Percentiles rank a stretch among this genome's conserved stretches.
phyloP scores from a whole-genome alignment of 2,329 filamentous ascomycete species.

The Amylocarpus encephaloides region DNA sequence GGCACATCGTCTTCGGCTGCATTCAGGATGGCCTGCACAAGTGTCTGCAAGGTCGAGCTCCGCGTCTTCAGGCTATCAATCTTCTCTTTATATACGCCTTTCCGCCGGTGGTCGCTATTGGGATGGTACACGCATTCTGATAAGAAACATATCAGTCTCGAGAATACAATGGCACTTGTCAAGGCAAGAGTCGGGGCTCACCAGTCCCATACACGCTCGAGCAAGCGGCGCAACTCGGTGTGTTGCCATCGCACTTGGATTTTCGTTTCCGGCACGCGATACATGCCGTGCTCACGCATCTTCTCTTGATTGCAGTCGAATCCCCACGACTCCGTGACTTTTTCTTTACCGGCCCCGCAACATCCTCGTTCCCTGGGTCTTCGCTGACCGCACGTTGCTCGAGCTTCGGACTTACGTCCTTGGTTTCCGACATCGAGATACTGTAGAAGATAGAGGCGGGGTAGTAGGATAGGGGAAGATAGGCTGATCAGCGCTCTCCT shows the following conservation, averaged over 20 bases:
- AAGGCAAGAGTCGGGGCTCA: constrained; percentile 13
- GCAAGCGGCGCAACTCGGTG: constrained; percentile 92
- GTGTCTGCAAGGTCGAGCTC: constrained; percentile 81
- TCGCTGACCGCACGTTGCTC: constrained; percentile 11
- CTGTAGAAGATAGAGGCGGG: neutral
- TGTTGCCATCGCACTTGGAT: constrained; percentile 85
- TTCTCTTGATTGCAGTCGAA: constrained; percentile 47
- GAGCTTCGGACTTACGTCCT: constrained; percentile 15
- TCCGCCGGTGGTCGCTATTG: constrained; percentile 90
- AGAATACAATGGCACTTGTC: neutral
- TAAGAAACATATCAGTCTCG: constrained; percentile 5
- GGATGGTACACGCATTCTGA: constrained; percentile 85
- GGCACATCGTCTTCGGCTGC: constrained; percentile 81
- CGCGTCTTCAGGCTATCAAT: constrained; percentile 80
- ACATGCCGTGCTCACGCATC: constrained; percentile 80
- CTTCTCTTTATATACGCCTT: constrained; percentile 95
- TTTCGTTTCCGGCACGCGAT: constrained; percentile 74
- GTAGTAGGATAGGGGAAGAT: neutral
- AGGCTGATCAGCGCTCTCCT: no score
- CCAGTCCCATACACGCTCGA: constrained; percentile 80
- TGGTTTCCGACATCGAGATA: constrained; percentile 18
- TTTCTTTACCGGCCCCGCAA: constrained; percentile 20
- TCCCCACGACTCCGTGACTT: constrained; percentile 29
- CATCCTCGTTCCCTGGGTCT: constrained; percentile 5
- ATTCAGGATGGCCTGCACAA: constrained; percentile 89